Evolutionary conservation across 495 filamentous ascomycete species (phyloP), one percentile per base, ranked within the genome.

Genomic region (Penicillium parvum): DNA sequence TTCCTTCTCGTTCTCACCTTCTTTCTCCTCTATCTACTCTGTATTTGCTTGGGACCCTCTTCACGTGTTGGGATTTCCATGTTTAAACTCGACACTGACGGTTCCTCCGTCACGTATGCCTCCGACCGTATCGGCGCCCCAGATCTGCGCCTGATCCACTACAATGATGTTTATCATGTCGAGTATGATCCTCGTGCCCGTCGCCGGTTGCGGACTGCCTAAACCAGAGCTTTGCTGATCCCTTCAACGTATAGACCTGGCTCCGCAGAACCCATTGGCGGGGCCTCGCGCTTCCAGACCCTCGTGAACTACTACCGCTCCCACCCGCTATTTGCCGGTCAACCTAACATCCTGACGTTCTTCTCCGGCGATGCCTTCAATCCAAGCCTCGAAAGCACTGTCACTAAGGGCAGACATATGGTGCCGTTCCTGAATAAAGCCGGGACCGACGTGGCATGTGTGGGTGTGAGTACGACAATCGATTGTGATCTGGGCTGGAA

Each of bases 301-400:
- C 69, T 92, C 7, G 67, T 77, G 27, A 81, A 87, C 33, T 66
- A 88, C 60, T 96, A 95, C 63, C 78, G 81, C 15, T 64, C 70
- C 2, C 65, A 76, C 35, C 58, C 73, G 9, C 64, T 63, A 15
- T 92, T 77, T 56, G 55, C 66, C 15, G 74, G 63, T 6, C 83
- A 85, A 49, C 73, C 86, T 4, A 63, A 76, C 11, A 65, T 88
- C 8, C 60, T 94, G 7, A 91, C 86, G 5, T 73, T 95, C 48
- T 96, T 96, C 65, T 92, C 87, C 7, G 89, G 90, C 25, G 90
- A 96, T 75, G 87, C 83, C 3, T 96, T 90, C 66, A 95, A 96
- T 59, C 90, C 90, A 1, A 88, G 84, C 47, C 63, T 95, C 35
- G 89, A 96, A 62, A 87, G 82, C 47, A 83, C 83, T 6, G 77